phyloP scores from a whole-genome alignment of 768 basidiomycete genomes.

The Boletus sp. region DNA sequence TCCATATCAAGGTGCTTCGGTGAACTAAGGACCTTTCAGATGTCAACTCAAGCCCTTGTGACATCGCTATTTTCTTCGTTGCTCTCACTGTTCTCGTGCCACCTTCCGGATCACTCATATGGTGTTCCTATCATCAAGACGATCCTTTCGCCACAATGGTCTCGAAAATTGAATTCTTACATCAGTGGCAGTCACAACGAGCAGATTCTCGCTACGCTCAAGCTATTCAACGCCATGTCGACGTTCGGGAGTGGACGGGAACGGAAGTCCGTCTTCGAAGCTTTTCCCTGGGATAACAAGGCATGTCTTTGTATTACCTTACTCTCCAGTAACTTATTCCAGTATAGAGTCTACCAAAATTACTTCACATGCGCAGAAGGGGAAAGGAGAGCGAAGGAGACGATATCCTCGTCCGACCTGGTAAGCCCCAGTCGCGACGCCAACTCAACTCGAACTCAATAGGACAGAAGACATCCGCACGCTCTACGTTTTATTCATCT shows the following conservation, averaged over 20 bases:
- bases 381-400: conserved; percentile 38
- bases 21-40: conserved; percentile 30
- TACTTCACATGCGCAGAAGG: conserved; percentile 70
- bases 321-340: background rate
- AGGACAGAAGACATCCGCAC: conserved; percentile 69
- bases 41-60: conserved; percentile 42
- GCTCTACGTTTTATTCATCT: conserved; percentile 66
- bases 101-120: conserved; percentile 64
- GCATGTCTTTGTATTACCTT: conserved; percentile 33
- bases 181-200: conserved; percentile 63
- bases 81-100: conserved; percentile 61
- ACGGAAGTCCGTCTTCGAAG: conserved; percentile 58
- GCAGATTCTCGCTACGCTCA: conserved; percentile 62
- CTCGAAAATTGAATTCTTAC: conserved; percentile 59
- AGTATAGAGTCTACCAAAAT: conserved; percentile 58
- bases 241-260: conserved; percentile 66
- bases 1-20: background rate
- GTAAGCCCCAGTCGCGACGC: conserved; percentile 32
- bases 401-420: conserved; percentile 53
- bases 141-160: conserved; percentile 54
- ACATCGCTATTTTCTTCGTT: conserved; percentile 57
- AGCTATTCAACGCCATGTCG: conserved; percentile 60
- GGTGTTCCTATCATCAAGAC: conserved; percentile 63
- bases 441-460: background rate
- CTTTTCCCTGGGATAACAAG: conserved; percentile 79